Conservation (phyloP, 2,329 filamentous ascomycete species). For the Scorias spongiosa region DNA sequence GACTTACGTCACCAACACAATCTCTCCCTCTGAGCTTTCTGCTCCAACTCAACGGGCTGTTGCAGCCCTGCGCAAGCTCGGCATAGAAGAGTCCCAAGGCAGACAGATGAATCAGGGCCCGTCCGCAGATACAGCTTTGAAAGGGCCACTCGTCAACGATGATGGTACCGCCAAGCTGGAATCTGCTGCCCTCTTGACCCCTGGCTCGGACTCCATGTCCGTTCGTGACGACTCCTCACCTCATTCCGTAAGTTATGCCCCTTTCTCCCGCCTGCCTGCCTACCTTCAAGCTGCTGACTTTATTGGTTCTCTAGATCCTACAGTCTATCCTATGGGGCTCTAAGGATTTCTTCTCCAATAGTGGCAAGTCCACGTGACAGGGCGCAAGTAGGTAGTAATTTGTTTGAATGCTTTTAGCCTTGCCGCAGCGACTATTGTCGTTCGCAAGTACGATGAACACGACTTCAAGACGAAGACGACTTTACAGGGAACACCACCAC, state of each 20-base stretch:
- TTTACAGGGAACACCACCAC: no score
- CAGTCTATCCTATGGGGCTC: neutral
- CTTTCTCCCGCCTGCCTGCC: neutral
- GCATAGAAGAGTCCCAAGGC: slow-evolving; percentile 9
- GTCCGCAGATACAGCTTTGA: neutral
- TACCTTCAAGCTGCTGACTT: neutral
- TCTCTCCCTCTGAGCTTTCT: slow-evolving; percentile 32
- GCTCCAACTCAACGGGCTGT: slow-evolving; percentile 33
- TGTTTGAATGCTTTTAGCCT: no score
- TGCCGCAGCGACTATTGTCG: no score
- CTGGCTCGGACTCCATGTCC: neutral
- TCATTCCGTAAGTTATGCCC: neutral
- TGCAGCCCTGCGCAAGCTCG: slow-evolving; percentile 29
- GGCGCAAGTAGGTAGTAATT: no score
- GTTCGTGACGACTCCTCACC: neutral
- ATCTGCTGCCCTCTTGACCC: neutral
- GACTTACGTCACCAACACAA: slow-evolving; percentile 30
- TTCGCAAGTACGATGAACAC: no score
- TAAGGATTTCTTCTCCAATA: neutral
- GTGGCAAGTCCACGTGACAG: no score
- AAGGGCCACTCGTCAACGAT: neutral
- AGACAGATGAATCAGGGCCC: neutral
- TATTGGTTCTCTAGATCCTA: neutral
- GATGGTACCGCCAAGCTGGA: neutral
- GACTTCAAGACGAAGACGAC: no score